Conservation (phyloP, 768 basidiomycete species). For the Lactarius indigo region DNA sequence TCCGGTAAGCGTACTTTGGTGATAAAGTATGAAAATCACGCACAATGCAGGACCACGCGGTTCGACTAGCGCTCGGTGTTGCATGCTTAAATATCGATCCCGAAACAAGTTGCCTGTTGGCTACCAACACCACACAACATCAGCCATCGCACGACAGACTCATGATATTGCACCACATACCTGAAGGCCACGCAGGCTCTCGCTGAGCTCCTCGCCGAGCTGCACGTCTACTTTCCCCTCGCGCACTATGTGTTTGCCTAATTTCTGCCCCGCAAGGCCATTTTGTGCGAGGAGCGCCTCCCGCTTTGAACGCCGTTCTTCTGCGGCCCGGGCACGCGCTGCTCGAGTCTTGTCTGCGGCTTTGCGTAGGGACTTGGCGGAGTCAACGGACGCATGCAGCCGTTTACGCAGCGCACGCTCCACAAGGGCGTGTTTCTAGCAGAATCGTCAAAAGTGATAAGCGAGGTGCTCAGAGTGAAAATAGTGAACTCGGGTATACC, state of each 20-base stretch:
- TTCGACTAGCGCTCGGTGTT: conserved; percentile 83
- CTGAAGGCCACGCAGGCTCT: conserved; percentile 80
- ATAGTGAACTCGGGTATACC: conserved; percentile 39
- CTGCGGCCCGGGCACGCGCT: conserved; percentile 38
- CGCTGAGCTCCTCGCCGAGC: conserved; percentile 84
- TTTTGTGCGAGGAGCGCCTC: conserved; percentile 49
- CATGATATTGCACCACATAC: conserved; percentile 38
- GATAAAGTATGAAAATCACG: conserved; percentile 28
- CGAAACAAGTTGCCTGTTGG: conserved; percentile 92
- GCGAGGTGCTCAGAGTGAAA: not conserved
- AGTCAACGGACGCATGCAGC: conserved; percentile 54
- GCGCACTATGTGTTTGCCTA: conserved; percentile 79
- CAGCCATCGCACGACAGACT: not conserved
- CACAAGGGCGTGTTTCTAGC: conserved; percentile 60
- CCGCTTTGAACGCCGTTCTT: conserved; percentile 41
- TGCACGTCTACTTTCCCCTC: conserved; percentile 76
- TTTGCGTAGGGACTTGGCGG: conserved; percentile 51
- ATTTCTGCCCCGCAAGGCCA: conserved; percentile 67
- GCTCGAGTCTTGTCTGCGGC: conserved; percentile 35
- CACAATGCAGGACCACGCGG: conserved; percentile 79
- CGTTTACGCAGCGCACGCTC: conserved; percentile 59
- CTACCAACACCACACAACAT: conserved; percentile 37
- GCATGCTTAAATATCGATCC: conserved; percentile 83
- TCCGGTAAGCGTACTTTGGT: not conserved
- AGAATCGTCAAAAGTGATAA: not conserved